Percentiles rank a stretch among this genome's conserved stretches.
These are phyloP conservation scores for Nematocida parisii DNA, from an alignment of 371 early-diverging fungal species.

Conservation along the genomic window DNA sequence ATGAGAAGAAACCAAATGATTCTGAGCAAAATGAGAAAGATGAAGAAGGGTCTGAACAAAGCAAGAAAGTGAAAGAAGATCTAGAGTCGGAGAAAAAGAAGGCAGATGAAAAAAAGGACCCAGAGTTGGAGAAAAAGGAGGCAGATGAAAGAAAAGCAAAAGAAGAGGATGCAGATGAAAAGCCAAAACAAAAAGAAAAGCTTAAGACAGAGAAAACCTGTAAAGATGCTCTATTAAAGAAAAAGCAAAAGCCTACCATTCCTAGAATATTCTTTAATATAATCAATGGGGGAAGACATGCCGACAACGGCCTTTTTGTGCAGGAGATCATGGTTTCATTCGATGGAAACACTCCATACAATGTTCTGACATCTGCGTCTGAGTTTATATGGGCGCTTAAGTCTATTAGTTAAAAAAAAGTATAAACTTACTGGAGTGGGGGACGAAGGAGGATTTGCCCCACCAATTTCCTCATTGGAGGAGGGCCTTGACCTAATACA, in stretches of 20 bases:
- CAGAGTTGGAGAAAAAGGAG: background rate
- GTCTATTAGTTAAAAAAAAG: slow-evolving; percentile 85
- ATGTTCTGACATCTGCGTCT: slow-evolving; percentile 68
- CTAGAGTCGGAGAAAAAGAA: background rate
- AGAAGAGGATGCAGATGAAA: background rate
- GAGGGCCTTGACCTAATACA: slow-evolving; percentile 88
- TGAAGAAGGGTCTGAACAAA: background rate
- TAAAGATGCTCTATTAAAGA: background rate
- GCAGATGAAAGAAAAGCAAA: background rate
- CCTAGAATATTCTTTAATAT: slow-evolving; percentile 97
- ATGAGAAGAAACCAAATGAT: background rate
- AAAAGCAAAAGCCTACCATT: slow-evolving; percentile 66
- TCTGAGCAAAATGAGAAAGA: background rate
- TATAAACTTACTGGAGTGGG: slow-evolving; percentile 96
- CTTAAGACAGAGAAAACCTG: background rate
- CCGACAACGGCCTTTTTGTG: slow-evolving; percentile 95
- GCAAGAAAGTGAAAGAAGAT: background rate
- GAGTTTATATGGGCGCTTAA: slow-evolving; percentile 91
- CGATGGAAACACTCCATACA: slow-evolving; percentile 24
- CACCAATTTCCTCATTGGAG: slow-evolving; percentile 83
- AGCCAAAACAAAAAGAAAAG: background rate
- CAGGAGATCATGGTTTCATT: slow-evolving; percentile 95
- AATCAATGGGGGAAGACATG: slow-evolving; percentile 96
- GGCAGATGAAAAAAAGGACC: background rate
- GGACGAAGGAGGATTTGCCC: slow-evolving; percentile 99